These are phyloP conservation scores for Pseudocercospora pini-densiflorae DNA, from an alignment of 2,329 filamentous ascomycete species.

Conservation along the genomic window DNA sequence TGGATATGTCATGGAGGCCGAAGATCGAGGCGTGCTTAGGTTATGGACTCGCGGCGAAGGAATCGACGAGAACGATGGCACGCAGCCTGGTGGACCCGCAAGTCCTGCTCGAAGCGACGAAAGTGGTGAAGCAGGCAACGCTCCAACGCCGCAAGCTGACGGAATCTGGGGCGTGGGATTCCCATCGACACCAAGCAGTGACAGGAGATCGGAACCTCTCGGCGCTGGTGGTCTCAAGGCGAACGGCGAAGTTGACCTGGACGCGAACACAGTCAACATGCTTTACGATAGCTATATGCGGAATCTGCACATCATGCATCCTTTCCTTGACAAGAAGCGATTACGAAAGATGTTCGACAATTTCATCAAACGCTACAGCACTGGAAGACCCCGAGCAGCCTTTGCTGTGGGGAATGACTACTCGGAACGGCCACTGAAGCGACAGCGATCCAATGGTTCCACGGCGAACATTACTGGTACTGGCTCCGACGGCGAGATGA, in stretches of 20 bases:
- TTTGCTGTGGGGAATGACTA: conserved; percentile 37
- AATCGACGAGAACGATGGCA: conserved; percentile 44
- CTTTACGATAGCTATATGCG: conserved; percentile 61
- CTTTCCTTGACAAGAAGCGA: conserved; percentile 62
- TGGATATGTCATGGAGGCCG: conserved; percentile 44
- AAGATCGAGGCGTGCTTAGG: conserved; percentile 42
- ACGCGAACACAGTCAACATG: conserved; percentile 54
- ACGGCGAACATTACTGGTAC: conserved; percentile 21
- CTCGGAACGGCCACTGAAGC: conserved; percentile 35
- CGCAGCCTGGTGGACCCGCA: conserved; percentile 39
- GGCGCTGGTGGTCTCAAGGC: conserved; percentile 56
- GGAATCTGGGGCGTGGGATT: conserved; percentile 58
- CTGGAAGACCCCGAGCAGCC: conserved; percentile 30
- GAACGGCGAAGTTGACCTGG: conserved; percentile 59
- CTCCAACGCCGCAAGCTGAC: conserved; percentile 49
- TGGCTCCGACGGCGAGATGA: conserved; percentile 17
- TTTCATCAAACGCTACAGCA: conserved; percentile 57
- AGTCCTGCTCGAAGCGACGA: conserved; percentile 48
- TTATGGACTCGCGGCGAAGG: conserved; percentile 44
- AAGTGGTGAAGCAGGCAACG: conserved; percentile 35
- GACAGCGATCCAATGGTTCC: conserved; percentile 39
- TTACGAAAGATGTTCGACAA: conserved; percentile 57
- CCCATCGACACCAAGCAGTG: conserved; percentile 34
- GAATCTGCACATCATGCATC: conserved; percentile 67
- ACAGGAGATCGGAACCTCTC: conserved; percentile 39